phyloP scores from a whole-genome alignment of 352 stramenopile genomes.

The Phytophthora foliorum region DNA sequence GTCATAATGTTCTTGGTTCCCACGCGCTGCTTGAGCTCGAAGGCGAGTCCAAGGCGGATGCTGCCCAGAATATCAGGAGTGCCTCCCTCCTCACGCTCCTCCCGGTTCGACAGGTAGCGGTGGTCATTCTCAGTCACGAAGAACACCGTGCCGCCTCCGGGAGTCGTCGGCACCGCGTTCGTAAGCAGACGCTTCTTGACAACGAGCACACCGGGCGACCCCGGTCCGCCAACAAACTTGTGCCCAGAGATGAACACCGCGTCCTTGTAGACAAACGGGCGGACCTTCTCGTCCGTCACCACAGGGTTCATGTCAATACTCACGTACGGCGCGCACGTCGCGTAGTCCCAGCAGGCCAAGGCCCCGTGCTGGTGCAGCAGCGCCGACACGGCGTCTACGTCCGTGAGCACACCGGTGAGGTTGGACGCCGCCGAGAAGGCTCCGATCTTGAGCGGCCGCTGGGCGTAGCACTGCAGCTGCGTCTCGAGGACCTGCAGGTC shows the following conservation, averaged over 20 bases:
- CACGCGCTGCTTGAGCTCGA: slow-evolving; percentile 93
- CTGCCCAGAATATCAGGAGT: slow-evolving; percentile 97
- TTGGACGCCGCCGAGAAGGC: slow-evolving; percentile 97
- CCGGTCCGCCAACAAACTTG: slow-evolving; percentile 96
- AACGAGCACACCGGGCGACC: slow-evolving; percentile 94
- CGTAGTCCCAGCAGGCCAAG: slow-evolving; percentile 97
- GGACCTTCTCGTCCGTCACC: slow-evolving; percentile 42
- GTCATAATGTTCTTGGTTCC: slow-evolving; percentile 63
- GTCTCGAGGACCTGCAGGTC: slow-evolving; percentile 63
- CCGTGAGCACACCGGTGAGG: slow-evolving; percentile 94
- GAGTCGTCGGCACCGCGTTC: slow-evolving; percentile 66
- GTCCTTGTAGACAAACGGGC: slow-evolving; percentile 87
- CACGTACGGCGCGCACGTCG: slow-evolving; percentile 95
- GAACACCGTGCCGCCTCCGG: slow-evolving; percentile 68
- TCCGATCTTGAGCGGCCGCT: slow-evolving; percentile 80
- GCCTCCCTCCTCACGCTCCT: slow-evolving; percentile 95
- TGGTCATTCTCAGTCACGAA: slow-evolving; percentile 76
- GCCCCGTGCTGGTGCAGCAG: slow-evolving; percentile 94
- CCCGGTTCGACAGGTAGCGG: slow-evolving; percentile 84
- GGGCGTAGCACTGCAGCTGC: slow-evolving; percentile 60
- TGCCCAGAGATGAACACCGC: slow-evolving; percentile 97
- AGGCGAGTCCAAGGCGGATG: slow-evolving; percentile 93
- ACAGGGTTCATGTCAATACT: slow-evolving; percentile 97
- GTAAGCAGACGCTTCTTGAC: slow-evolving; percentile 93
- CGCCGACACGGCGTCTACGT: slow-evolving; percentile 92